Percentiles rank a stretch among this genome's conserved stretches.
phyloP scores from a whole-genome alignment of 371 early-diverging fungal genomes.

The Syncephalastrum racemosum region DNA sequence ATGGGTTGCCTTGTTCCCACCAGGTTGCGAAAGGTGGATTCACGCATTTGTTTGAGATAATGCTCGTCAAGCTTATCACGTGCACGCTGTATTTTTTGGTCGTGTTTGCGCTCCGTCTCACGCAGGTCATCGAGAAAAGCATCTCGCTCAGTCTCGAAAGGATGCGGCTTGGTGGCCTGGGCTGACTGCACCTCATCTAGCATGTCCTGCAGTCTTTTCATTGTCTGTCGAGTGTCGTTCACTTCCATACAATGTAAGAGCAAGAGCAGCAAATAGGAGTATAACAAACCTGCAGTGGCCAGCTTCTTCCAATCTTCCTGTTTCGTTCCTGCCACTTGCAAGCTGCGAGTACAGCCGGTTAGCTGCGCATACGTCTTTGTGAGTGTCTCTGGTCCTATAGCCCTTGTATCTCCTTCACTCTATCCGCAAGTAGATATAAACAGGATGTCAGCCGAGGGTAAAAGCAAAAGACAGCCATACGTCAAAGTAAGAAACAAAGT shows the following conservation, averaged over 20 bases:
- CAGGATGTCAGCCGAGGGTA: no score
- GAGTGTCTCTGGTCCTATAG: constrained; percentile 10
- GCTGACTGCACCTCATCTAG: constrained; percentile 14
- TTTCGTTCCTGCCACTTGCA: constrained; percentile 1
- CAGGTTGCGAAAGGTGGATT: constrained; percentile 25
- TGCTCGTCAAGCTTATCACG: constrained; percentile 27
- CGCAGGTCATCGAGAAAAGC: constrained; percentile 10
- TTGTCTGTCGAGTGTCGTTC: neutral
- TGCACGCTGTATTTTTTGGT: constrained; percentile 14
- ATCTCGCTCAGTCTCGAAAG: constrained; percentile 13
- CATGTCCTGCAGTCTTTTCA: constrained; percentile 8
- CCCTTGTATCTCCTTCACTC: no score
- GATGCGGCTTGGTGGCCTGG: constrained; percentile 6
- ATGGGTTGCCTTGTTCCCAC: constrained; percentile 16
- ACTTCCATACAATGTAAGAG: no score
- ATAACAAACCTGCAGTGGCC: constrained; percentile 8
- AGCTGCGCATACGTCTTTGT: constrained; percentile 15
- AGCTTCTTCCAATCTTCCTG: constrained; percentile 6
- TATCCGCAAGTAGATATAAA: no score
- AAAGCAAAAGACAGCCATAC: no score
- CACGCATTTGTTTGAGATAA: constrained; percentile 28
- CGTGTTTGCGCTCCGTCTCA: constrained; percentile 6
- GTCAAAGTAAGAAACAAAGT: no score
- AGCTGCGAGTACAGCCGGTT: constrained; percentile 6
- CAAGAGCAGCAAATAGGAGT: neutral